Percentiles rank a stretch among this genome's conserved stretches.
Evolutionary conservation across 2,329 filamentous ascomycete species (phyloP).

Genomic region (Nannizziopsis arthrosporioides): DNA sequence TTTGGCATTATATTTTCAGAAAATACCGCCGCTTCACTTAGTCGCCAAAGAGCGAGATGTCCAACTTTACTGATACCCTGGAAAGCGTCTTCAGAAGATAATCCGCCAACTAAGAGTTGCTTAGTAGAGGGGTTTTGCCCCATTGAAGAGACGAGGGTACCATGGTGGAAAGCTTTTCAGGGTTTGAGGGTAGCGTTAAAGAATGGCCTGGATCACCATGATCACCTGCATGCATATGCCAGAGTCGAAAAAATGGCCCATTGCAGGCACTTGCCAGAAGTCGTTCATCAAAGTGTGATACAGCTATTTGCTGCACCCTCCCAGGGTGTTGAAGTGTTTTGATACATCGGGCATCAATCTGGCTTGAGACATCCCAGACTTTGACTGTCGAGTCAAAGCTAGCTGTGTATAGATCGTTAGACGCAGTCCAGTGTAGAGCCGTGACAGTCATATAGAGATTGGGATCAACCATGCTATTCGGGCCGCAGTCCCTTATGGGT

Average conservation of each 20-base stretch:
- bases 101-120: slow-evolving; percentile 44
- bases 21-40: slow-evolving; percentile 29
- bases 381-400: slow-evolving; percentile 47
- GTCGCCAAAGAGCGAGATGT: slow-evolving; percentile 45
- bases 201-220: slow-evolving; percentile 10
- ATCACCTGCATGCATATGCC: too few relatives aligned
- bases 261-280: slow-evolving; percentile 40
- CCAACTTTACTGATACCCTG: slow-evolving; percentile 33
- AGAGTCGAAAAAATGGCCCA: slow-evolving; percentile 25
- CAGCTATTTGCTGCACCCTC: slow-evolving; percentile 42
- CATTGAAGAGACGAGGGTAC: slow-evolving; percentile 39
- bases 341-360: slow-evolving; percentile 21
- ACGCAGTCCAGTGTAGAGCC: slow-evolving; percentile 41
- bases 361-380: slow-evolving; percentile 40
- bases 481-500: slow-evolving; percentile 27
- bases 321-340: slow-evolving; percentile 36
- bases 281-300: slow-evolving; percentile 29
- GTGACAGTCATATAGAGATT: slow-evolving; percentile 47
- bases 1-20: slow-evolving; percentile 35
- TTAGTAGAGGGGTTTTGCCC: slow-evolving; percentile 31
- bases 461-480: slow-evolving; percentile 41
- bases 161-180: not conserved
- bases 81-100: slow-evolving; percentile 35
- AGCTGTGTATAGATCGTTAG: slow-evolving; percentile 40
- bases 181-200: not conserved